A percentile compares a stretch with the other conserved stretches of the same genome.
Evolutionary conservation across 2,329 filamentous ascomycete genomes (phyloP).

Genomic region (Macroventuria anomochaeta): DNA sequence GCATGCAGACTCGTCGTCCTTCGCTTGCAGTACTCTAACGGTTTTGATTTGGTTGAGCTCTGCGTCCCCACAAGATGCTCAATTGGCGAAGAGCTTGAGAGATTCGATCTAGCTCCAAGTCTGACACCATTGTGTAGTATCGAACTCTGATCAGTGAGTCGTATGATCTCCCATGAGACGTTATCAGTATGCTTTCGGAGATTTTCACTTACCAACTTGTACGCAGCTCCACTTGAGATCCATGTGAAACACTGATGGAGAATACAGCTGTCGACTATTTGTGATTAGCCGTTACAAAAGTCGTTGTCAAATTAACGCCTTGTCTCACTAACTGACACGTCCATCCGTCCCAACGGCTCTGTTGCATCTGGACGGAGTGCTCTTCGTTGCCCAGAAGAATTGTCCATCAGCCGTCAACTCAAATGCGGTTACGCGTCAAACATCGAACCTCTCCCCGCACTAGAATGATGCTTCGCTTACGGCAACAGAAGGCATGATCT

Average conservation of each 20-base stretch:
- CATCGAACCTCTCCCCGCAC: neutral
- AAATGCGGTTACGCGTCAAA: constrained; percentile 5
- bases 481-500: neutral
- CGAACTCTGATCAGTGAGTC: neutral
- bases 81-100: neutral
- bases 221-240: neutral
- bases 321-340: constrained; percentile 4
- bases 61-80: neutral
- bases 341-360: constrained; percentile 10
- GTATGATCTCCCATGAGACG: neutral
- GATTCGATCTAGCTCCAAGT: neutral
- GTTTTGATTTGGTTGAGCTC: neutral
- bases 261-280: neutral
- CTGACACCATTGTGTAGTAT: neutral
- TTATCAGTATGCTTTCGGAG: neutral
- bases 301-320: constrained; percentile 1
- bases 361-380: constrained; percentile 2
- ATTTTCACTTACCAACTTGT: neutral
- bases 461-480: neutral
- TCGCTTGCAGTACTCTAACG: neutral
- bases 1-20: constrained; percentile 7
- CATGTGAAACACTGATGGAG: constrained; percentile 3
- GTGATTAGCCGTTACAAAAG: constrained; percentile 1
- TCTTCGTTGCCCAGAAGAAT: neutral
- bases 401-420: neutral